Evolutionary conservation across 1,284 basidiomycete species (phyloP).

Genomic region (Coniophora puteana): DNA sequence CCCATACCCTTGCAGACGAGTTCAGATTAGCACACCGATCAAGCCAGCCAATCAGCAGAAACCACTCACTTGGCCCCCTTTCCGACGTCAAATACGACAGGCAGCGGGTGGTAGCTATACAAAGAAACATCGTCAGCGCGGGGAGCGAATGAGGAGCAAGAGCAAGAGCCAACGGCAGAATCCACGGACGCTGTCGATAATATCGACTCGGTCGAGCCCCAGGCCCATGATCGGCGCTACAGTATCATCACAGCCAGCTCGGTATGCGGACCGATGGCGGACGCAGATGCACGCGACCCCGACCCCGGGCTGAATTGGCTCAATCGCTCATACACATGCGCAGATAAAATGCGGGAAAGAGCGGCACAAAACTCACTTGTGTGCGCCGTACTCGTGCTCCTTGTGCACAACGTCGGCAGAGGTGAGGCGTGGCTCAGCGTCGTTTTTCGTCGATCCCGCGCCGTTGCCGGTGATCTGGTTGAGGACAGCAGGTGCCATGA

Average conservation of each 20-base stretch:
- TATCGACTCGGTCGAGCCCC: too few species aligned
- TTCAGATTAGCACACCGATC: conserved; percentile 18
- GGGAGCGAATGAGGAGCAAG: conserved; percentile 18
- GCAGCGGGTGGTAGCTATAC: conserved; percentile 92
- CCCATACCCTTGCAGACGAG: conserved; percentile 74
- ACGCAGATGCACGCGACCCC: conserved; percentile 1
- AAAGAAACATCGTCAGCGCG: conserved; percentile 1
- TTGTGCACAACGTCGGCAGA: conserved; percentile 74
- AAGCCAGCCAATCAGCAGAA: conserved; percentile 27
- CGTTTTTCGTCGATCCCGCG: neutral
- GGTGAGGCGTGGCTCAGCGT: conserved; percentile 30
- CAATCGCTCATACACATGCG: conserved; percentile 12
- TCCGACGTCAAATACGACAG: conserved; percentile 90
- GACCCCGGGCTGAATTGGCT: neutral
- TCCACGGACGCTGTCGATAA: conserved; percentile 9
- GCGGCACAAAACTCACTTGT: conserved; percentile 77
- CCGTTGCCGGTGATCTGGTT: conserved; percentile 7
- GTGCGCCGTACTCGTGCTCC: conserved; percentile 82
- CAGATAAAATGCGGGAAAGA: conserved; percentile 1
- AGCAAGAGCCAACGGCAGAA: neutral
- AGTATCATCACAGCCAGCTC: conserved; percentile 10
- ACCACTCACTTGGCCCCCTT: conserved; percentile 79
- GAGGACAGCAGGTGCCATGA: too few species aligned
- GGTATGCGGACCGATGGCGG: neutral
- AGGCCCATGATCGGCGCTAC: too few species aligned